A percentile compares a stretch with the other conserved stretches of the same genome.
phyloP scores from a whole-genome alignment of 2,329 filamentous ascomycete genomes.

The Sporothrix sp. region DNA sequence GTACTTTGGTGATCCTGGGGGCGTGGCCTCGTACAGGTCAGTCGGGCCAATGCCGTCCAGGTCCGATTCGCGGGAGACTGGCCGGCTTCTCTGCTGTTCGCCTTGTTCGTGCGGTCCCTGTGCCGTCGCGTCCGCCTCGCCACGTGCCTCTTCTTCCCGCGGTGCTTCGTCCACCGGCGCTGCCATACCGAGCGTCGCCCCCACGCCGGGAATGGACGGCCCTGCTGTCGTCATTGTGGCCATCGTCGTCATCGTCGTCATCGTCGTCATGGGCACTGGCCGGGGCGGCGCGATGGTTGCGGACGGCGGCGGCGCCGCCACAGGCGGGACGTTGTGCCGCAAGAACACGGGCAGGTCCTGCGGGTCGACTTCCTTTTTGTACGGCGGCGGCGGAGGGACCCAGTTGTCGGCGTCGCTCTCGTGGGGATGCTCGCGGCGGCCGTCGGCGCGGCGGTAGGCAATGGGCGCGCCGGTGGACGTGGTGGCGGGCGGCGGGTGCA shows the following conservation, averaged over 20 bases:
- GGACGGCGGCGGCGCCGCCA: conserved; percentile 9
- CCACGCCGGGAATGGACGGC: conserved; percentile 2
- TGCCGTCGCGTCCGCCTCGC: not conserved
- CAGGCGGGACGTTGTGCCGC: conserved; percentile 31
- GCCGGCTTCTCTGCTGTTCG: conserved; percentile 7
- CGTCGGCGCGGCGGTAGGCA: conserved; percentile 59
- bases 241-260: not conserved
- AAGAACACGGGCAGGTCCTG: conserved; percentile 47
- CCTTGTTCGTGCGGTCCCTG: not conserved
- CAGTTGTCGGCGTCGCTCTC: conserved; percentile 84
- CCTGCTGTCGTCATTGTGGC: not conserved
- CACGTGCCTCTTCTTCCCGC: not conserved
- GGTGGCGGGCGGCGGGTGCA: conserved; percentile 49
- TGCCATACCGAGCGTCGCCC: conserved; percentile 8
- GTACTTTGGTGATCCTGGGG: conserved; percentile 7
- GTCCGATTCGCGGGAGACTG: not conserved
- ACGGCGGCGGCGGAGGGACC: conserved; percentile 77
- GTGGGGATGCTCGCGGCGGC: conserved; percentile 63
- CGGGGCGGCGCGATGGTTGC: not conserved
- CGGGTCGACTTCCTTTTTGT: conserved; percentile 52
- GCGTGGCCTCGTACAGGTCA: conserved; percentile 15
- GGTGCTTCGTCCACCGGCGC: not conserved
- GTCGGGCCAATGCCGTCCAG: not conserved
- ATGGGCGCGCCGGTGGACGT: conserved; percentile 44
- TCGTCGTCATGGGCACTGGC: not conserved